These are phyloP conservation scores for Astragalus membranaceus DNA, from an alignment of 306 rosid genomes.

Conservation along the genomic window DNA sequence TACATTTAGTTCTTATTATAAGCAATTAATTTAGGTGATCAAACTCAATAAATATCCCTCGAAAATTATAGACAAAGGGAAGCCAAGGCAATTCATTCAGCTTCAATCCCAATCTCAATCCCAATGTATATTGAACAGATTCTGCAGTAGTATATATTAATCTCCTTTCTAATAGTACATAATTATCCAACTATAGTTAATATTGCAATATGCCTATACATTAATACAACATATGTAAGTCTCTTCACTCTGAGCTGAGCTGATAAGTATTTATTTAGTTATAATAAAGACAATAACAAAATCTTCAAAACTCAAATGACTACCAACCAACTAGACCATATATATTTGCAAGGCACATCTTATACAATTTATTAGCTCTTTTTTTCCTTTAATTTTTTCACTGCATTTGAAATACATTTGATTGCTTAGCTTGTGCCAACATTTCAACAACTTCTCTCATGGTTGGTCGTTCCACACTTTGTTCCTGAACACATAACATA, in stretches of 20 bases:
- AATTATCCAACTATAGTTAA: constrained; percentile 6
- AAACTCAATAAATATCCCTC: background rate
- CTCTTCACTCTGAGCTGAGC: background rate
- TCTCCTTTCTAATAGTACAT: background rate
- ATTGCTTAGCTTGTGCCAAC: constrained; percentile 77
- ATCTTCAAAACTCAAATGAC: too few relatives aligned
- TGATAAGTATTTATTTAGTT: background rate
- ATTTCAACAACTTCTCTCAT: constrained; percentile 96
- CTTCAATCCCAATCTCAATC: constrained; percentile 8
- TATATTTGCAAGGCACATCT: constrained; percentile 16
- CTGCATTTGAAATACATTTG: constrained; percentile 47
- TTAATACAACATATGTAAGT: constrained; percentile 3
- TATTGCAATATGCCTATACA: background rate
- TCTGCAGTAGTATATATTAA: background rate
- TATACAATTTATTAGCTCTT: background rate
- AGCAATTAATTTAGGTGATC: too few relatives aligned
- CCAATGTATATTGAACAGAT: constrained; percentile 14
- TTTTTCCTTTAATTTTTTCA: constrained; percentile 1
- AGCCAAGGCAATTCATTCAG: background rate
- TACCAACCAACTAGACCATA: background rate
- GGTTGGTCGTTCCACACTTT: constrained; percentile 80
- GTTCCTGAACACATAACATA: constrained; percentile 75
- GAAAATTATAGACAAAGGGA: background rate
- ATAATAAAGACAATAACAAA: too few relatives aligned
- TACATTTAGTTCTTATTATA: too few relatives aligned